Evolutionary conservation across 352 stramenopile species (phyloP).

Genomic region (Pythium periplocum): DNA sequence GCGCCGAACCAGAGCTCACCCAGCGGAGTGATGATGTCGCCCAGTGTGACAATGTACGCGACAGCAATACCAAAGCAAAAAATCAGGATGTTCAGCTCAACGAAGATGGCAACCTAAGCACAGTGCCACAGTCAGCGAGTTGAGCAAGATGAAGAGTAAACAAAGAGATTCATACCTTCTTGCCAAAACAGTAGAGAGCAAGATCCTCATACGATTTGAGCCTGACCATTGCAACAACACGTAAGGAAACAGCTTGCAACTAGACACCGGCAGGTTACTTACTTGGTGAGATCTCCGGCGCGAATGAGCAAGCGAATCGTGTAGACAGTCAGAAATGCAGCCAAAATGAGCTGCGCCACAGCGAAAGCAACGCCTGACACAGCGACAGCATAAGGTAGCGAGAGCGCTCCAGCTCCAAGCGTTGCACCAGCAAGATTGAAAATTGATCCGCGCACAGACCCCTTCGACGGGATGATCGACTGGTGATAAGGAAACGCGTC

Average conservation of each 20-base stretch:
- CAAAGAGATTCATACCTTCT: conserved; percentile 29
- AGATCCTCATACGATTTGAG: conserved; percentile 86
- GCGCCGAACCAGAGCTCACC: conserved; percentile 67
- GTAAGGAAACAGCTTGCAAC: not conserved
- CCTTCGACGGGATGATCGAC: conserved; percentile 75
- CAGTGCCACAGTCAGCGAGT: not conserved
- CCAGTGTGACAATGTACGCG: conserved; percentile 79
- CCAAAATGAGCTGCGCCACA: conserved; percentile 60
- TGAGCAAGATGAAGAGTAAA: not conserved
- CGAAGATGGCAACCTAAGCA: conserved; percentile 64
- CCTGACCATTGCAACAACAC: conserved; percentile 16
- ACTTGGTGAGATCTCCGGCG: conserved; percentile 77
- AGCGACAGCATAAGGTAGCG: conserved; percentile 73
- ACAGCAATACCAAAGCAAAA: conserved; percentile 86
- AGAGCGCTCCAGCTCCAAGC: conserved; percentile 70
- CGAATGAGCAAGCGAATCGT: conserved; percentile 80
- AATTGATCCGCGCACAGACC: conserved; percentile 77
- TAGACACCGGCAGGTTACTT: conserved; percentile 8
- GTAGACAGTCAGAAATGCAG: conserved; percentile 71
- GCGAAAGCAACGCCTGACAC: conserved; percentile 78
- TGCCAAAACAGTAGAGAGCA: conserved; percentile 78
- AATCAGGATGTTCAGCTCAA: conserved; percentile 81
- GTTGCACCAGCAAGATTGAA: conserved; percentile 84
- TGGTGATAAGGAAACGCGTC: conserved; percentile 73
- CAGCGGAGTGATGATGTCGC: conserved; percentile 75